Base-by-base conservation (phyloP, 2,329 filamentous ascomycete genomes). In the Zymoseptoria ardabiliae region DNA sequence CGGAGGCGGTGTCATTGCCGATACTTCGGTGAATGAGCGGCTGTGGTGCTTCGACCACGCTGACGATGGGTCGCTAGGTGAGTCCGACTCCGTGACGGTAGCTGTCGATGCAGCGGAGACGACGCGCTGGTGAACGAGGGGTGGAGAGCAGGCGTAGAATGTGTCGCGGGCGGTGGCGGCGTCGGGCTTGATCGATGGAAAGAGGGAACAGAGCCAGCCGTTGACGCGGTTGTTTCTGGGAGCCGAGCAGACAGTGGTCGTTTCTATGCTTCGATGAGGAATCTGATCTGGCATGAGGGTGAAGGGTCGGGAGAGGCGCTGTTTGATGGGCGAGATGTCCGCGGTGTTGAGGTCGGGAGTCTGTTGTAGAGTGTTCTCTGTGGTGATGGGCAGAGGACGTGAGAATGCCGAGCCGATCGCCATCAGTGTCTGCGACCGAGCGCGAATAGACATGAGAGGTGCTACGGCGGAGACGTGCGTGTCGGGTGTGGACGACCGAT, bases 321-420 rank as follows among this genome's bases (percentile, higher is more conserved):
- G 63, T 19, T 63, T 63, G 49, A 62, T 58, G 28, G 63, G 61
- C 22, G 58, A 64, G 48, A 62, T 58, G 52, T 58, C 58, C 9
- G 61, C 60, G 11, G 55, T 49, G 19, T 54, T 23, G 30, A 53
- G 22, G 20, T 28, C 51, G 9, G 54, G 57, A 41, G 54, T 25
- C 22, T 55, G n/a, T 55, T 57, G 50, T 30, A 48, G 23, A 45
- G 48, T 48, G 25, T 50, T 53, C 25, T 41, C 45, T 21, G 58
- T 58, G 11, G 59, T 35, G 7, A 56, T 52, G 30, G 62, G 25
- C 61, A 63, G 49, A 0, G 77, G 77, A 3, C 72, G 70, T 4
- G 76, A 78, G 61, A 80, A 76, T 0, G 75, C 77, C 25, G 76
- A 78, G 21, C 77, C 78, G 50, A 79, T 80, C 45, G 78, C 76